These are phyloP conservation scores for Phytophthora tentaculata DNA, from an alignment of 352 stramenopile genomes.

Conservation along the genomic window DNA sequence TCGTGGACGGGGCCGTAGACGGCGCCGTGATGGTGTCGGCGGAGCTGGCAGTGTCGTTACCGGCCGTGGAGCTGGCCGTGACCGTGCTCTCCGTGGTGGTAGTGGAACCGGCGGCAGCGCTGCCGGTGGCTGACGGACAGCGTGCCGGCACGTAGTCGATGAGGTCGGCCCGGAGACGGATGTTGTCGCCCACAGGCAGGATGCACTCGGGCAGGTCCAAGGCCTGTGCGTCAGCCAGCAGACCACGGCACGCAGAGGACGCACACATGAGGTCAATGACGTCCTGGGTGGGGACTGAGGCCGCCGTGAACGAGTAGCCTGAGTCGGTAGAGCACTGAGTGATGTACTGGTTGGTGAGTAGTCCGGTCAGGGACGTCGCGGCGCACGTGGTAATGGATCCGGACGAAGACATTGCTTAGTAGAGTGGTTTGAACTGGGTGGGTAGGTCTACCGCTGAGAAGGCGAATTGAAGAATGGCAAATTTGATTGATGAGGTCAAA, in stretches of 20 bases:
- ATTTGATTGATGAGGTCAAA: neutral
- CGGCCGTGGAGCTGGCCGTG: conserved; percentile 15
- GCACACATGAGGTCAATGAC: conserved; percentile 42
- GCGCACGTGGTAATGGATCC: conserved; percentile 24
- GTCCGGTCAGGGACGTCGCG: conserved; percentile 10
- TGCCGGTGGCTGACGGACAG: conserved; percentile 38
- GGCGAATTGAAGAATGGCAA: conserved; percentile 44
- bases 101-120: conserved; percentile 32
- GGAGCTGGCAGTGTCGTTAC: conserved; percentile 19
- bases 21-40: conserved; percentile 25
- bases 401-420: conserved; percentile 27
- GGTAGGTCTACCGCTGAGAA: conserved; percentile 30
- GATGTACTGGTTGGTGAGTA: conserved; percentile 40
- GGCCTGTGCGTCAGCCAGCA: conserved; percentile 27
- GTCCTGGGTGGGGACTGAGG: conserved; percentile 28
- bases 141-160: conserved; percentile 37
- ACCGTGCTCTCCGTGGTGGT: conserved; percentile 63
- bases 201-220: conserved; percentile 41
- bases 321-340: conserved; percentile 37
- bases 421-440: neutral
- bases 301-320: conserved; percentile 39
- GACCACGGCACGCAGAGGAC: conserved; percentile 23
- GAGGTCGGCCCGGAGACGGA: conserved; percentile 40
- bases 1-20: conserved; percentile 13
- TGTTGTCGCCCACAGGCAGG: conserved; percentile 40